These are phyloP conservation scores for Monoraphidium neglectum DNA, from an alignment of 139 green algal species.

Conservation along the genomic window DNA sequence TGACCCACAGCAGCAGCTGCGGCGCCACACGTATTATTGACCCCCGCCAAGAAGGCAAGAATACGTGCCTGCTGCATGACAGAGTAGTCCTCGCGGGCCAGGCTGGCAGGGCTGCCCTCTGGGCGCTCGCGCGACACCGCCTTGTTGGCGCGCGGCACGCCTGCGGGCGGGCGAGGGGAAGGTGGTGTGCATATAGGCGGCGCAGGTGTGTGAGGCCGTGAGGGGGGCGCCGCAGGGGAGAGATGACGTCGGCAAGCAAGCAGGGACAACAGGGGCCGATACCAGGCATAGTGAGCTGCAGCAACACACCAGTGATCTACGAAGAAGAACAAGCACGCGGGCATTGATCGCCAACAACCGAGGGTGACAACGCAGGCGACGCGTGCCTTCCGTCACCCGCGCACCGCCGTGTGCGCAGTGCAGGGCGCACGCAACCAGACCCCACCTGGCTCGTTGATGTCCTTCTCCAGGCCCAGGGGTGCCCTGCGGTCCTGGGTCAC, in stretches of 20 bases:
- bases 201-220: background rate
- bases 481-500: slow-evolving; percentile 21
- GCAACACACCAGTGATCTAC: no score
- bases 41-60: no score
- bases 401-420: background rate
- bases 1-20: slow-evolving; percentile 3
- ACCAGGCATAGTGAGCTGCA: no score
- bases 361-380: no score
- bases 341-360: no score
- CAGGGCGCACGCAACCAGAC: background rate
- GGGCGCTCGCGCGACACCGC: slow-evolving; percentile 33
- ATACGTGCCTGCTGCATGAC: slow-evolving; percentile 66
- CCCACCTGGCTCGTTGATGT: slow-evolving; percentile 37
- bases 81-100: slow-evolving; percentile 28
- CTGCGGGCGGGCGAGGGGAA: background rate
- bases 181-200: background rate
- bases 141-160: slow-evolving; percentile 43
- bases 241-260: background rate
- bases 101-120: slow-evolving; percentile 35
- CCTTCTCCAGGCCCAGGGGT: slow-evolving; percentile 33
- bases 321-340: no score
- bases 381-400: background rate
- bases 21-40: no score
- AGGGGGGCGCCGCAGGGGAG: background rate
- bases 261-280: no score